Base-by-base conservation (phyloP, 192 early-diverging fungal species). In the Coemansia nantahalensis region DNA sequence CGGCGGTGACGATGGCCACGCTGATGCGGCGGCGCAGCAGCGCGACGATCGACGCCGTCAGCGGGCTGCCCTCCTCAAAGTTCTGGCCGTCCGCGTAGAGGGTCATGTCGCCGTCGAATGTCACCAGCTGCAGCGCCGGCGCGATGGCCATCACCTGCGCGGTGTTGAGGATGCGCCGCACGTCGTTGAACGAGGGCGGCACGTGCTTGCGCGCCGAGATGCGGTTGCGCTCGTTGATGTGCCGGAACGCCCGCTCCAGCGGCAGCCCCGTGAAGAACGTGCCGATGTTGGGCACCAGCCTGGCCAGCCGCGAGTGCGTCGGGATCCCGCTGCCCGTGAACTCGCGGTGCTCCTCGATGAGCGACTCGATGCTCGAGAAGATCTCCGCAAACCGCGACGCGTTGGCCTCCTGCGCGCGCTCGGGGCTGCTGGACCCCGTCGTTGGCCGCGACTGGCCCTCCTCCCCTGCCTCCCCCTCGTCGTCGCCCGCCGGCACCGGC, bases 81-180 rank as follows among this genome's bases (percentile, higher is more conserved):
- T 88, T 86, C 50, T 80, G 78, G 16, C 93, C 93, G 50, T 95
- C 93, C 10, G 86, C 86, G 58, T 94, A 95, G 17, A 95, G 76
- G 19, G 93, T 95, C 88, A 92, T 91, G 65, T 95, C 93, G 28
- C 93, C 93, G 42, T 95, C 93, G 64, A 95, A 95, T 1, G 93
- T 95, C 51, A 95, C 88, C 39, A 95, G 63, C 47, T 79, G 68
- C 14, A 94, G 53, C 13, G 70, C 62, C 1, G 83, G 76, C 5
- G 88, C 86, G 45, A 90, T 88, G 7, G 91, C 88, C 51, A 79
- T 78, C 10, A 86, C 79, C 66, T 95, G 93, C n/a, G 91, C 93
- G 9, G 82, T 82, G 52, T 95, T 95, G n/a, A 95, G 78, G 21
- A 93, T 85, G 44, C 88, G 82, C 10, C 91, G 83, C 49, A 95